phyloP scores from a whole-genome alignment of 257 asterid species.

The Lycium ferocissimum region DNA sequence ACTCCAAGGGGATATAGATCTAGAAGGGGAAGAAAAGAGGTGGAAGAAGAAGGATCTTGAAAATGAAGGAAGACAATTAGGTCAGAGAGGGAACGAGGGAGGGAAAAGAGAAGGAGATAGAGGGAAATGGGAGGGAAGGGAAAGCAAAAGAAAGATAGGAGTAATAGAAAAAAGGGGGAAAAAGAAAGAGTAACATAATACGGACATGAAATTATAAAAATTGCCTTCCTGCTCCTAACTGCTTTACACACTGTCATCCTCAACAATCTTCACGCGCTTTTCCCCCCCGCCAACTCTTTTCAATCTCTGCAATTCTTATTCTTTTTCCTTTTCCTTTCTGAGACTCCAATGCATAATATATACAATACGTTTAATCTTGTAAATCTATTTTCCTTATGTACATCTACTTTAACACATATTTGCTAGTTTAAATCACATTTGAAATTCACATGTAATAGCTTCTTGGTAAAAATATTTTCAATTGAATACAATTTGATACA shows the following conservation, averaged over 20 bases:
- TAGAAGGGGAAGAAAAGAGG: neutral
- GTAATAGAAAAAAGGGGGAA: slow-evolving; percentile 28
- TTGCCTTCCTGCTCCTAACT: slow-evolving; percentile 18
- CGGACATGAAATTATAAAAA: slow-evolving; percentile 14
- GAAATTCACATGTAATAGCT: no score
- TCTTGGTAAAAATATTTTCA: neutral
- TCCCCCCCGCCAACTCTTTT: neutral
- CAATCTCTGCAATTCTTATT: neutral
- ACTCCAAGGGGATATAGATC: neutral
- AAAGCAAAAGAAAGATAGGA: slow-evolving; percentile 36
- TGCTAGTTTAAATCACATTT: no score
- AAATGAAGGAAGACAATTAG: slow-evolving; percentile 47
- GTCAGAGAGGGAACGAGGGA: slow-evolving; percentile 54
- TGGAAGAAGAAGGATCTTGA: slow-evolving; percentile 25
- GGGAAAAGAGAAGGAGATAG: slow-evolving; percentile 22
- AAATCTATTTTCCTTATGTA: neutral
- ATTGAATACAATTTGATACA: no score
- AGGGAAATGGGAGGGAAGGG: slow-evolving; percentile 44
- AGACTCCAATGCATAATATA: no score
- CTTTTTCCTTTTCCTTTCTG: neutral
- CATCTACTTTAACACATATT: neutral
- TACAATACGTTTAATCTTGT: neutral
- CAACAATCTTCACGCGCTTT: slow-evolving; percentile 24
- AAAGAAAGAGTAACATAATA: neutral
- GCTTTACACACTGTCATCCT: slow-evolving; percentile 28